Evolutionary conservation across 805 yeast species (phyloP).

Genomic region (Candida qinlingensis): DNA sequence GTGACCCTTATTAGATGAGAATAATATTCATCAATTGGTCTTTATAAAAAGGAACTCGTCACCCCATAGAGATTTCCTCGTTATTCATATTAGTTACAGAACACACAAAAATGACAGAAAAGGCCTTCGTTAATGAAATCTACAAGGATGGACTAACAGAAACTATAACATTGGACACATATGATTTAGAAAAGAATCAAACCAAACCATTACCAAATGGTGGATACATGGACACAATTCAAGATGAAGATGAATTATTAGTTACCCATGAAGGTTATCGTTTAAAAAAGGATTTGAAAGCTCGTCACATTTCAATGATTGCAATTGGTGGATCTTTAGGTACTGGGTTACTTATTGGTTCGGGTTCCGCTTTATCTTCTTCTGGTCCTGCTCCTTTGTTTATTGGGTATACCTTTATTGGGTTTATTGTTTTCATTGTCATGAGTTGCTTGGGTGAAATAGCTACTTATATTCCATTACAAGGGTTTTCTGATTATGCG

Average conservation of each 20-base stretch:
- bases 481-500: constrained; percentile 63
- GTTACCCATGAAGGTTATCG: constrained; percentile 23
- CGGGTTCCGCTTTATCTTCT: constrained; percentile 49
- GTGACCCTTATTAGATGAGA: too few species aligned
- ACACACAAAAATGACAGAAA: constrained; percentile 19
- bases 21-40: too few species aligned
- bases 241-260: background rate
- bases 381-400: constrained; percentile 57
- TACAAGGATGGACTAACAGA: background rate
- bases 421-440: constrained; percentile 63
- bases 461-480: constrained; percentile 60
- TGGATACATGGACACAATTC: background rate
- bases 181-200: background rate
- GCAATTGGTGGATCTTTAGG: constrained; percentile 73
- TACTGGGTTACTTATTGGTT: constrained; percentile 64
- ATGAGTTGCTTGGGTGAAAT: constrained; percentile 67
- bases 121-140: background rate
- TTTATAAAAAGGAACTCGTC: too few species aligned
- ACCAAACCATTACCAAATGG: background rate
- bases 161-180: background rate
- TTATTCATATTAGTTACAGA: too few species aligned
- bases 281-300: constrained; percentile 33
- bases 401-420: constrained; percentile 63
- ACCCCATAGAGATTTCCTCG: too few species aligned
- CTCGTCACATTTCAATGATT: constrained; percentile 59